Conservation (phyloP, 768 basidiomycete species). For the Boletus insuetus region DNA sequence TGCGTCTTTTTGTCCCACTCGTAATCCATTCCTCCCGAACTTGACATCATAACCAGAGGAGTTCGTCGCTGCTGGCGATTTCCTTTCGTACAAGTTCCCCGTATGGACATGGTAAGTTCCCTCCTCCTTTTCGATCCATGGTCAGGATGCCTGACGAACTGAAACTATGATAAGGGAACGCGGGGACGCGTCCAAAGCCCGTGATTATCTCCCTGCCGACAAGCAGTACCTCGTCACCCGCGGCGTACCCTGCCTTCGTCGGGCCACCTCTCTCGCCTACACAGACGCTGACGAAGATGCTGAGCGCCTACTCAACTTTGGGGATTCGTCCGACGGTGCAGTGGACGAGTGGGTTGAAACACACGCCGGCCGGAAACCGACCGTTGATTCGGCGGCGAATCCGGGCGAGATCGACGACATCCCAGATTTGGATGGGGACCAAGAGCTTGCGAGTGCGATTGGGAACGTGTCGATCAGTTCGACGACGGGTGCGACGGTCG, state of each 20-base stretch:
- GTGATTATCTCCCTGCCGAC: constrained; percentile 92
- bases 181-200: constrained; percentile 78
- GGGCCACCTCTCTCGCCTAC: constrained; percentile 89
- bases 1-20: constrained; percentile 33
- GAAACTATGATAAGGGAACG: constrained; percentile 65
- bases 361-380: constrained; percentile 73
- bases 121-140: background rate
- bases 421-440: constrained; percentile 72
- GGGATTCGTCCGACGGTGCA: constrained; percentile 51
- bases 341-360: constrained; percentile 99
- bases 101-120: constrained; percentile 89
- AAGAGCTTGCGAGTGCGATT: constrained; percentile 43
- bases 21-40: background rate
- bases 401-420: constrained; percentile 78
- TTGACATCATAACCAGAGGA: constrained; percentile 61
- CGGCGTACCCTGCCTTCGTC: constrained; percentile 94
- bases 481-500: constrained; percentile 32
- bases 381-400: constrained; percentile 52
- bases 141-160: background rate
- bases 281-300: constrained; percentile 96
- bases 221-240: constrained; percentile 97
- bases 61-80: constrained; percentile 97
- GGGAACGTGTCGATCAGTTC: constrained; percentile 43
- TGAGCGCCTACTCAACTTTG: constrained; percentile 86
- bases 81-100: constrained; percentile 96